These are phyloP conservation scores for Aspergillus sp. DNA, from an alignment of 2,329 filamentous ascomycete species.

Conservation along the genomic window DNA sequence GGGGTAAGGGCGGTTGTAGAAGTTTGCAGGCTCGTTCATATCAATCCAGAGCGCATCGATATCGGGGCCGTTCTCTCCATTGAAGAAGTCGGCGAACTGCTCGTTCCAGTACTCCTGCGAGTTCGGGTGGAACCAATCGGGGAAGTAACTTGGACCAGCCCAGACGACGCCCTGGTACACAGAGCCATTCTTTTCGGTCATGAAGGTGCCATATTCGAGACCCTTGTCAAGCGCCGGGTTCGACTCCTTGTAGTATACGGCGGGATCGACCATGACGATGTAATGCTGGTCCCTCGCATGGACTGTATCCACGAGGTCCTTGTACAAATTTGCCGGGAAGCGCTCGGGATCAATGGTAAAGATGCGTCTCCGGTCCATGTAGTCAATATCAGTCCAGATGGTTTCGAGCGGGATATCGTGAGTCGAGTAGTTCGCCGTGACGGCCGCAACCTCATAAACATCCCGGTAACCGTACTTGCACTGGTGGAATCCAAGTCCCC, in stretches of 20 bases:
- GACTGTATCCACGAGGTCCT: constrained; percentile 67
- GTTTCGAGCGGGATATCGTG: constrained; percentile 49
- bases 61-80: constrained; percentile 66
- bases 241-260: constrained; percentile 44
- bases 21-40: constrained; percentile 63
- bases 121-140: constrained; percentile 76
- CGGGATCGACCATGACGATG: constrained; percentile 74
- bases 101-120: constrained; percentile 70
- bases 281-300: constrained; percentile 71
- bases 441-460: constrained; percentile 47
- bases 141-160: constrained; percentile 73
- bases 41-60: constrained; percentile 81
- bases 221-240: constrained; percentile 67
- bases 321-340: constrained; percentile 55
- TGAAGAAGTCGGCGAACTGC: constrained; percentile 70
- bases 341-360: constrained; percentile 45
- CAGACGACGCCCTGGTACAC: constrained; percentile 71
- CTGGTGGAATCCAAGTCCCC: constrained; percentile 65
- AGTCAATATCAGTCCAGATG: constrained; percentile 52
- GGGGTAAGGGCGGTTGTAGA: constrained; percentile 57
- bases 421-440: constrained; percentile 47
- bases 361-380: constrained; percentile 43
- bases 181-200: constrained; percentile 58
- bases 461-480: constrained; percentile 67
- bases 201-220: constrained; percentile 58